Base-by-base conservation (phyloP, 148 eudicot species). In the Diospyros lotus region DNA sequence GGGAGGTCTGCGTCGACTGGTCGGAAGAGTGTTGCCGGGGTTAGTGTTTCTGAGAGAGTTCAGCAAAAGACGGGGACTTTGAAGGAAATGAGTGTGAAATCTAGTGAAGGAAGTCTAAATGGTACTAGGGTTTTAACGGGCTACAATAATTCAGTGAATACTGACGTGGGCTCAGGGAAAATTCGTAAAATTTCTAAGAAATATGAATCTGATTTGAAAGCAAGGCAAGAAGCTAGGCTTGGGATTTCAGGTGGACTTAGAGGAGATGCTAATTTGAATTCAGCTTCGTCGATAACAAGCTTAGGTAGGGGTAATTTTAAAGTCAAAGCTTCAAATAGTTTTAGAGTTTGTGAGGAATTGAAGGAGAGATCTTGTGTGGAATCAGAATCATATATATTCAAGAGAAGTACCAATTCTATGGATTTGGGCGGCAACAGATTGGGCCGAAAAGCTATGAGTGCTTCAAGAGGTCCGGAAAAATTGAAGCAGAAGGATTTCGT, bases 401-500 rank as follows among this genome's bases (percentile, higher is more conserved):
- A 76, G 59, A 78, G 55, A 39, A 69, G 45, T 54, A 82, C 42
- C 5, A 69, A 14, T 59, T 42, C 50, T 9, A 3, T 52, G 2
- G 82, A 76, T 56, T 48, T 14, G 54, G 59, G 65, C 64, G 71
- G 51, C 5, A 81, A 76, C 61, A 87, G 72, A 51, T 59, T 61
- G 17, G 65, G 67, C 62, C 60, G 74, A 69, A 84, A 71, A 74
- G 5, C 18, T 45, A 61, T 39, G 40, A 78, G 17, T 64, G 73
- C 56, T 76, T 71, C 54, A 63, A 80, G 80, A 72, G 74, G 44
- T 68, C 28, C 41, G 10, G 68, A 42, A 64, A 58, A 43, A 52
- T 59, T 61, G 11, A 86, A 77, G 61, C 89, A 79, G 73, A 87
- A 81, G 80, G 73, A 69, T 5, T 74, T 42, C 15, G 75, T 7